Evolutionary conservation across 176 grass and related monocot species (phyloP), one percentile per base, ranked within the genome.

Genomic region (Juncus effusus): DNA sequence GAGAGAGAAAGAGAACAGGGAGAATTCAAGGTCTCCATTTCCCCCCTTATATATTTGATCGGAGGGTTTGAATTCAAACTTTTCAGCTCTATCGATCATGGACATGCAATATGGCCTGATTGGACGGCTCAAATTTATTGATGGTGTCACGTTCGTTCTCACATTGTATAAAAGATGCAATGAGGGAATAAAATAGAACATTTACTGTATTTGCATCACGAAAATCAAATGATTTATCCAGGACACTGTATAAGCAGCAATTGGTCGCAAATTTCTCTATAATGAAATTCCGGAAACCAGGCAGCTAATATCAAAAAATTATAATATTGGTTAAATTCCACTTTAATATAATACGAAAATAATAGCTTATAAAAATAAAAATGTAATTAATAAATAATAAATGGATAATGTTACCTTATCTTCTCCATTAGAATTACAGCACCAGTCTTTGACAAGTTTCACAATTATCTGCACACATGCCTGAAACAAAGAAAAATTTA

Each of bases 391-490:
- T 28, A 28, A 28, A 28, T 28, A 28, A 28, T 28, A 28, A 54
- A 51, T 51, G 44, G 45, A 66, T 52, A 63, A 78, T 42, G 15
- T 67, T 80, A 99, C 94, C 88, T 92, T 89, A 74, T 99, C 94
- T 54, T 84, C 84, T 62, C 62, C 53, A 74, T 85, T 80, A 49
- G 73, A 81, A 71, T 63, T 89, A 16, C 71, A 72, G 72, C 94
- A 99, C 94, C 94, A 99, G 64, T 93, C 94, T 76, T 92, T 93
- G 36, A 92, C 81, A 73, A 99, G 88, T 64, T 82, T 93, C 36
- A 90, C 54, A 76, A 99, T 89, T 75, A 93, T 99, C 68, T 99
- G 94, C 60, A 93, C 88, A 60, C 94, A 99, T 40, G 73, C 71
- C 94, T 99, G 55, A 70, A 38, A 80, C 74, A 5, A 80, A 82